Base-by-base conservation (phyloP, 495 filamentous ascomycete genomes). In the Extremus antarcticus region DNA sequence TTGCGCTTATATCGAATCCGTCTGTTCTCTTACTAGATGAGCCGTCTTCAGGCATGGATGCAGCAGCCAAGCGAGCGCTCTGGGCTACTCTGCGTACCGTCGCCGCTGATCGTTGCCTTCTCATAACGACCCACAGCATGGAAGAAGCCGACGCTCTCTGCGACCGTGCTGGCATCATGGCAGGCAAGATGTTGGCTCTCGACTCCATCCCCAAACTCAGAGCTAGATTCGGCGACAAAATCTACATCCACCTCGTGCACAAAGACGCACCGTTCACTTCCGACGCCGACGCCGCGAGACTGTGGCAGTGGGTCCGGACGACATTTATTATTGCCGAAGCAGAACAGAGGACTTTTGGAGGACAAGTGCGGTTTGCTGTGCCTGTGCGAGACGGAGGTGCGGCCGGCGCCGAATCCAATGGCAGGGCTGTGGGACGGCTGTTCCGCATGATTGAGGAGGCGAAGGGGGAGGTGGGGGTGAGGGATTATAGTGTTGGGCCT, bases 1-100 rank as follows among this genome's bases (percentile, higher is more conserved):
- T 74, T 46, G 74, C 72, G 11, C 61, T 78, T 0, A 74, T 78
- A 63, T 74, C 72, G 11, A 78, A 77, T 50, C 74, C 75, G 0
- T 51, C 71, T 0, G 72, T 78, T 0, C 62, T 78, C 16, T 65
- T 78, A 0, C 72, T 78, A 22, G 75, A 78, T 50, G 75, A 78
- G 50, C 75, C 75, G 0, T 68, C 63, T 0, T 70, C 70, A 1
- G 75, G 73, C n/a, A 74, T 75, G 68, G 75, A 78, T 50, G 73
- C 74, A 16, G 71, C 70, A 40, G 68, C 73, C 0, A 78, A 76
- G 50, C 71, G 75, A 10, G 68, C 74, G 20, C 72, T 78, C 70
- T 78, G 74, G 75, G 61, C 60, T 23, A 72, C 70, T 0, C 67
- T 78, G 8, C 49, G 55, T 21, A 38, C 43, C 13, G 40, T 62